phyloP scores from a whole-genome alignment of 495 filamentous ascomycete species.

The Niebla homalea region DNA sequence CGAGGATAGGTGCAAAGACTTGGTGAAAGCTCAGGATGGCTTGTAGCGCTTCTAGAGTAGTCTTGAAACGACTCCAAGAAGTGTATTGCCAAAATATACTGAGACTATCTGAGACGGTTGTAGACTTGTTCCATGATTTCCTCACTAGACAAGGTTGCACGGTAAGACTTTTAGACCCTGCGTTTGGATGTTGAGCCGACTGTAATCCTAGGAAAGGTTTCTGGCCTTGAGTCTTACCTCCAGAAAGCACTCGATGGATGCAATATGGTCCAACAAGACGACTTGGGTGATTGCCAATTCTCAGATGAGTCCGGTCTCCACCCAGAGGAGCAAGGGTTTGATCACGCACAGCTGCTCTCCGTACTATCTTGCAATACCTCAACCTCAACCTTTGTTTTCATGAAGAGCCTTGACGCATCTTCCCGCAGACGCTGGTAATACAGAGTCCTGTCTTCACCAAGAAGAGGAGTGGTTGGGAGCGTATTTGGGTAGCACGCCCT shows the following conservation, averaged over 20 bases:
- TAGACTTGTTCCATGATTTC: background rate
- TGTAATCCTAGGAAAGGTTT: background rate
- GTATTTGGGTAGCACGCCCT: background rate
- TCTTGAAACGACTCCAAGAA: constrained; percentile 4
- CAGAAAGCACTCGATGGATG: background rate
- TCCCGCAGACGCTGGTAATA: constrained; percentile 1
- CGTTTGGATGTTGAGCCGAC: background rate
- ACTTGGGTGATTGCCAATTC: background rate
- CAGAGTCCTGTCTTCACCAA: constrained; percentile 2
- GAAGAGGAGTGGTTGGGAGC: background rate
- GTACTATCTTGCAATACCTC: background rate
- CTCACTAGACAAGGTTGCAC: constrained; percentile 4
- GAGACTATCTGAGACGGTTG: background rate
- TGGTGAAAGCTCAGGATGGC: constrained; percentile 1
- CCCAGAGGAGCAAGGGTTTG: background rate
- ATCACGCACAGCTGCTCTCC: background rate
- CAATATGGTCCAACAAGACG: background rate
- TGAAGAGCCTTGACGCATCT: constrained; percentile 6
- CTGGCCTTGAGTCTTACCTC: background rate
- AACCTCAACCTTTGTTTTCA: background rate
- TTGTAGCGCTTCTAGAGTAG: background rate
- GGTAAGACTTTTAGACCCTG: background rate
- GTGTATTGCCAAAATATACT: constrained; percentile 3
- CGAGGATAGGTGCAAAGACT: constrained; percentile 8
- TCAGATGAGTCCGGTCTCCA: background rate